Percentiles rank a stretch among this genome's conserved stretches.
Evolutionary conservation across 2,329 filamentous ascomycete genomes (phyloP).

Genomic region (Elsinoe necatrix): DNA sequence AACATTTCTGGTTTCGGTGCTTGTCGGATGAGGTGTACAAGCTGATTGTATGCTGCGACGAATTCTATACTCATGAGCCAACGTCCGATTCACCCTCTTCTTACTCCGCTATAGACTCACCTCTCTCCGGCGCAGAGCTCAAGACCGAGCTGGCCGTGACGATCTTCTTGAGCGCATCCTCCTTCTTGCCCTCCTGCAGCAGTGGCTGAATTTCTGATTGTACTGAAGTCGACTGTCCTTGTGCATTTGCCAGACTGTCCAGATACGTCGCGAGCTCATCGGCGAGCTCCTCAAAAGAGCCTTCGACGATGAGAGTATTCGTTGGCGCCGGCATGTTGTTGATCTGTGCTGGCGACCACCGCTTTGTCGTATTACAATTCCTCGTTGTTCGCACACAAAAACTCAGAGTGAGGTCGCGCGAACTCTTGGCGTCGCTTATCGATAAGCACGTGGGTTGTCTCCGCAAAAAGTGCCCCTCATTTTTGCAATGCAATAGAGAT

Average conservation of each 20-base stretch:
- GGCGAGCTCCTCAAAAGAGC: slow-evolving; percentile 83
- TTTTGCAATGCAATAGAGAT: neutral
- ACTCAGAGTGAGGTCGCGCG: slow-evolving; percentile 13
- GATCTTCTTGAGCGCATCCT: slow-evolving; percentile 71
- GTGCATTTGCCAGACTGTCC: slow-evolving; percentile 64
- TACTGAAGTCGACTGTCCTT: slow-evolving; percentile 46
- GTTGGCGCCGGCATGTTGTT: slow-evolving; percentile 16
- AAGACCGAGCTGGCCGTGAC: slow-evolving; percentile 69
- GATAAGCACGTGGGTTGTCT: neutral
- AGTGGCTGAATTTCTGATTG: slow-evolving; percentile 61
- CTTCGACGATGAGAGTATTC: slow-evolving; percentile 59
- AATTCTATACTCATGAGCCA: slow-evolving; percentile 54
- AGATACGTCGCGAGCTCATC: slow-evolving; percentile 93
- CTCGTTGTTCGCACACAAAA: neutral
- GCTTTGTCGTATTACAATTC: neutral
- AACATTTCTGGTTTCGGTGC: slow-evolving; percentile 77
- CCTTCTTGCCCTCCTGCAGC: slow-evolving; percentile 49
- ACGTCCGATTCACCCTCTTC: neutral
- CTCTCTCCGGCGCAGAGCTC: slow-evolving; percentile 83
- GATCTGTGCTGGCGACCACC: neutral
- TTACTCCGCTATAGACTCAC: slow-evolving; percentile 31
- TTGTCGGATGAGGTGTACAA: slow-evolving; percentile 86
- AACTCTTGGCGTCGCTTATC: slow-evolving; percentile 12
- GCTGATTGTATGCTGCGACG: slow-evolving; percentile 89
- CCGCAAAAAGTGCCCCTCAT: neutral